phyloP scores from a whole-genome alignment of 257 asterid genomes.

The Nicotiana attenuata region DNA sequence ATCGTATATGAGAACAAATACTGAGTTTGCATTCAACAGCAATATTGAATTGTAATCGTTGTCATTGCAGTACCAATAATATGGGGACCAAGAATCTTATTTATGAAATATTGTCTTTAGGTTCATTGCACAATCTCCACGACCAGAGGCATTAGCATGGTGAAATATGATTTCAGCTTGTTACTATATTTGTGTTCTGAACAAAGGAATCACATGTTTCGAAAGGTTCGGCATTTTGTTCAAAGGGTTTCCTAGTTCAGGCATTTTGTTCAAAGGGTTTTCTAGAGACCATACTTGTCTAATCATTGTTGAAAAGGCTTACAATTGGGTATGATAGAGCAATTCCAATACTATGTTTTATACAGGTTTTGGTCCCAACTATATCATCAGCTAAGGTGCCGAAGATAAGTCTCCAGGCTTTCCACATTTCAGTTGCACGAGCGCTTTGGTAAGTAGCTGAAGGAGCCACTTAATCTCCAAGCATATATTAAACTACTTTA shows the following conservation, averaged over 20 bases:
- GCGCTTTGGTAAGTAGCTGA: background rate
- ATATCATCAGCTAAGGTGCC: background rate
- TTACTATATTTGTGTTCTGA: background rate
- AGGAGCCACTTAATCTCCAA: background rate
- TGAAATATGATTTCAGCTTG: background rate
- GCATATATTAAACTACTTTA: background rate
- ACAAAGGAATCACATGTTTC: background rate
- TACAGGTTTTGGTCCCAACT: background rate
- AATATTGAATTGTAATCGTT: background rate
- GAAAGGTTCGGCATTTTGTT: background rate
- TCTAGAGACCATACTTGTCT: background rate
- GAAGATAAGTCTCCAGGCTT: background rate
- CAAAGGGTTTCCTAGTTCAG: background rate
- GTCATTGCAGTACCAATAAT: background rate
- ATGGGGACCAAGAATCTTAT: background rate
- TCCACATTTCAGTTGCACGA: background rate
- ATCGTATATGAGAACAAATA: background rate
- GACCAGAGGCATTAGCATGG: background rate
- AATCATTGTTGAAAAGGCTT: background rate
- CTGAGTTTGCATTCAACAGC: background rate
- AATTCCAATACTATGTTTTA: background rate
- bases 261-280: background rate
- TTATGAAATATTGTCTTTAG: background rate
- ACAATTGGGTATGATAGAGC: background rate
- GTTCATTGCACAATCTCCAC: background rate